Evolutionary conservation across 495 filamentous ascomycete species (phyloP), one percentile per base, ranked within the genome.

Genomic region (Aspergillus biplanus): DNA sequence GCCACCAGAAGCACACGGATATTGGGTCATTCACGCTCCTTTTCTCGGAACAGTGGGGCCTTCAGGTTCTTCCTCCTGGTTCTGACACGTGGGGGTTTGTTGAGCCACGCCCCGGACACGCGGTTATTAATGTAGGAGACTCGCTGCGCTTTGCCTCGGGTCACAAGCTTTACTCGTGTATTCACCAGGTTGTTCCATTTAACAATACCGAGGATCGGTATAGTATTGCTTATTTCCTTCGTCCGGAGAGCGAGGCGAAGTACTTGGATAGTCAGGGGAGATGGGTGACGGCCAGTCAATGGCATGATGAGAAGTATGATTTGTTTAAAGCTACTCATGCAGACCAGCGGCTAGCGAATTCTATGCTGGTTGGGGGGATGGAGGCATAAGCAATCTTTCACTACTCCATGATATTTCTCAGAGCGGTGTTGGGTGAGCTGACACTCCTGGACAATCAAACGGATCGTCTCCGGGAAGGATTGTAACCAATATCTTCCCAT

Each of bases 251-350:
- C 68, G 81, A 80, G 61, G 75, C 75, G 65, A 72, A 76, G 72
- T 84, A 83, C 72, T 70, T 73, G 63, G 82, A 84, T 67, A 76
- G 73, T 64, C 78, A 82, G 70, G 82, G 82, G 33, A 71, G 78
- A 33, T 69, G 71, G 59, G 70, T 82, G 33, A 80, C 80, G 16
- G 80, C 83, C 54, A 72, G 74, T 64, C 72, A 83, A 63, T 86
- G 83, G 83, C 82, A 86, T 64, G 80, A 84, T 70, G 73, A 82
- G 73, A 86, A 85, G 76, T 86, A 83, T 76, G 80, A 80, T 71
- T 74, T 79, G 47, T 82, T 78, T 33, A 55, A 56, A 34, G 34
- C 31, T 46, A 46, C 67, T n/a, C 64, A 66, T 61, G 56, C 50
- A 18, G 37, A 61, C 5, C 64, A 69, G 57, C 31, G 27, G 32